phyloP scores from a whole-genome alignment of 306 rosid species.

The Crotalaria pallida region DNA sequence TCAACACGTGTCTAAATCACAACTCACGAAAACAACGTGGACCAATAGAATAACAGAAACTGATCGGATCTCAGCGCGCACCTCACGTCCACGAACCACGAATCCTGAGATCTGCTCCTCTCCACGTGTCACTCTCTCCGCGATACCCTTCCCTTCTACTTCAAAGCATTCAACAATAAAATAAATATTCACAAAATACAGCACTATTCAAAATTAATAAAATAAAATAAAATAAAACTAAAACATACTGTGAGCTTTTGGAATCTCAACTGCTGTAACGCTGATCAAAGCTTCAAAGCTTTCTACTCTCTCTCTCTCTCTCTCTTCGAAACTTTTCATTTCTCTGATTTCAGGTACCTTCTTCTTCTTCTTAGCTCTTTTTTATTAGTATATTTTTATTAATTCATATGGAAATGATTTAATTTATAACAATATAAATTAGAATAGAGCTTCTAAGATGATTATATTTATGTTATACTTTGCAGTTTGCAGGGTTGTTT shows the following conservation, averaged over 20 bases:
- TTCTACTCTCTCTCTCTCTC: not conserved
- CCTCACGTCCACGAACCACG: conserved; percentile 81
- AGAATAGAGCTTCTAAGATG: not conserved
- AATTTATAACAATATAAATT: not conserved
- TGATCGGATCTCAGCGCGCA: conserved; percentile 52
- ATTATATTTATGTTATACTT: not conserved
- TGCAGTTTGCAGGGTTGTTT: not conserved
- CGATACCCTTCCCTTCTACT: conserved; percentile 26
- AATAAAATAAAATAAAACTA: conserved; percentile 4
- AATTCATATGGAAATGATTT: not conserved
- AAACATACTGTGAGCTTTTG: conserved; percentile 41
- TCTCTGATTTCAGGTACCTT: conserved; percentile 4
- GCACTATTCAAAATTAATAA: not conserved
- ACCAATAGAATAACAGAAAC: conserved; percentile 39
- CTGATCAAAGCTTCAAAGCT: not conserved
- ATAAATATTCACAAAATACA: conserved; percentile 1
- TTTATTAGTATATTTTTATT: no score
- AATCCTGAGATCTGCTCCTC: conserved; percentile 38
- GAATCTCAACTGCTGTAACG: conserved; percentile 13
- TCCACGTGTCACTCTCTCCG: conserved; percentile 52
- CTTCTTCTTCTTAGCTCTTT: not conserved
- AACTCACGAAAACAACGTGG: not conserved
- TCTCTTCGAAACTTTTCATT: conserved; percentile 4
- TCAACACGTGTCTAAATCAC: conserved; percentile 16
- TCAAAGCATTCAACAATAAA: not conserved